Conservation (phyloP, 768 basidiomycete species). For the Termitomyces bulborhizus region DNA sequence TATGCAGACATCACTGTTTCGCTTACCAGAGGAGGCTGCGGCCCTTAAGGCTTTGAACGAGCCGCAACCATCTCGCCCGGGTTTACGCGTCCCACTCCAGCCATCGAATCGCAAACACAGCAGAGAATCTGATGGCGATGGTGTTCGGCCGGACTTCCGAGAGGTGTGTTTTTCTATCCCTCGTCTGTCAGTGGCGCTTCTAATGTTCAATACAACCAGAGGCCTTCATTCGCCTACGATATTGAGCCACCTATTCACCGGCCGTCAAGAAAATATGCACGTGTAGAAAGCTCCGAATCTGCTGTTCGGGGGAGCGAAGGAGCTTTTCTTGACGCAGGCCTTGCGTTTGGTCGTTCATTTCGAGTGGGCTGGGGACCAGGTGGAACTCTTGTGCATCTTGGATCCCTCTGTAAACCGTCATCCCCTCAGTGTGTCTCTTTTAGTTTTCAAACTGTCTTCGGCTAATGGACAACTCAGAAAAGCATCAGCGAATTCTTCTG, state of each 20-base stretch:
- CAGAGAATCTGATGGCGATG: conserved; percentile 73
- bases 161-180: conserved; percentile 36
- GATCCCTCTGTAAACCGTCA: conserved; percentile 59
- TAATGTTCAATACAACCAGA: conserved; percentile 32
- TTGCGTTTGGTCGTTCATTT: conserved; percentile 83
- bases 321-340: conserved; percentile 70
- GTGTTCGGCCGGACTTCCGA: conserved; percentile 49
- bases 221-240: conserved; percentile 73
- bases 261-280: conserved; percentile 76
- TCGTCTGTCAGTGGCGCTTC: not conserved
- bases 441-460: not conserved
- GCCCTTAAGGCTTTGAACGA: conserved; percentile 51
- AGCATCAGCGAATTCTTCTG: conserved; percentile 56
- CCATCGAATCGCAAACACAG: conserved; percentile 62
- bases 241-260: conserved; percentile 61
- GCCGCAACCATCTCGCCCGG: conserved; percentile 30
- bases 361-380: conserved; percentile 87
- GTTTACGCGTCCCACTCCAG: conserved; percentile 29
- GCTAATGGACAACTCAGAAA: conserved; percentile 27
- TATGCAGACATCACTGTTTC: conserved; percentile 88
- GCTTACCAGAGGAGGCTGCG: conserved; percentile 67
- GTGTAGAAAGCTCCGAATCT: conserved; percentile 65
- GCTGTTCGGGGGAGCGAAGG: conserved; percentile 59
- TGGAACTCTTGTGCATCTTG: conserved; percentile 70
- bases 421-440: conserved; percentile 41